A percentile compares a stretch with the other conserved stretches of the same genome.
Conservation (phyloP, 352 stramenopile species). For the Pythium aristosporum region DNA sequence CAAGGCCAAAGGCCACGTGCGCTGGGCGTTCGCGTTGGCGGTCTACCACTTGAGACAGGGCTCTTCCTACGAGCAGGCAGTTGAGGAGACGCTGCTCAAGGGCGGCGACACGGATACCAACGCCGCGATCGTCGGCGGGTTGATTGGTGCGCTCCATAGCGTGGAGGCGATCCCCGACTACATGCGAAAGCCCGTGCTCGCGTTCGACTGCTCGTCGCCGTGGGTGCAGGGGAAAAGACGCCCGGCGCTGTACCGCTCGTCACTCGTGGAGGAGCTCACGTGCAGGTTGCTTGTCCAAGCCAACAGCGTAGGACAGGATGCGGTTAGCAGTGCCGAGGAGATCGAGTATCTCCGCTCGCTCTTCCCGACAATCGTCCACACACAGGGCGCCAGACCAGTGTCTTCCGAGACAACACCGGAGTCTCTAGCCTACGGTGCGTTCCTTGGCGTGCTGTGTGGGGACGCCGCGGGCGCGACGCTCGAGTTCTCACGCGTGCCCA, state of each 20-base stretch:
- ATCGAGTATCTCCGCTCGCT: too few species aligned
- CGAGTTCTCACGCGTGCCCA: conserved; percentile 39
- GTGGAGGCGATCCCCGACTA: conserved; percentile 35
- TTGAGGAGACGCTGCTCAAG: conserved; percentile 49
- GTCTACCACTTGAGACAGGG: conserved; percentile 46
- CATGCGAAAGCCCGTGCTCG: conserved; percentile 44
- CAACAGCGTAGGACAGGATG: too few species aligned
- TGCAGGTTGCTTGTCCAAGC: conserved; percentile 25
- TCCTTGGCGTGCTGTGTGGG: conserved; percentile 48
- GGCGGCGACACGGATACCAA: conserved; percentile 66
- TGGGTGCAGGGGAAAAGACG: conserved; percentile 16
- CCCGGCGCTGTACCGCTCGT: conserved; percentile 31
- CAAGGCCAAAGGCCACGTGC: conserved; percentile 37
- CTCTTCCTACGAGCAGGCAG: conserved; percentile 41
- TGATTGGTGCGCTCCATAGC: conserved; percentile 55
- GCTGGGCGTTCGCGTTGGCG: conserved; percentile 51
- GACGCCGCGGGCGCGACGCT: conserved; percentile 55
- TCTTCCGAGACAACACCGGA: too few species aligned
- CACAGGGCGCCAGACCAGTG: too few species aligned
- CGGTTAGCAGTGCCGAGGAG: too few species aligned
- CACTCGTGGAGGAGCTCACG: conserved; percentile 29
- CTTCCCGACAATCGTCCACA: too few species aligned
- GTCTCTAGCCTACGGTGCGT: conserved; percentile 37
- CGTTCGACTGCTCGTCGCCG: conserved; percentile 34
- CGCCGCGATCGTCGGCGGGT: conserved; percentile 49